A percentile compares a stretch with the other conserved stretches of the same genome.
Evolutionary conservation across 352 stramenopile species (phyloP).

Genomic region (Phytopythium montanum): DNA sequence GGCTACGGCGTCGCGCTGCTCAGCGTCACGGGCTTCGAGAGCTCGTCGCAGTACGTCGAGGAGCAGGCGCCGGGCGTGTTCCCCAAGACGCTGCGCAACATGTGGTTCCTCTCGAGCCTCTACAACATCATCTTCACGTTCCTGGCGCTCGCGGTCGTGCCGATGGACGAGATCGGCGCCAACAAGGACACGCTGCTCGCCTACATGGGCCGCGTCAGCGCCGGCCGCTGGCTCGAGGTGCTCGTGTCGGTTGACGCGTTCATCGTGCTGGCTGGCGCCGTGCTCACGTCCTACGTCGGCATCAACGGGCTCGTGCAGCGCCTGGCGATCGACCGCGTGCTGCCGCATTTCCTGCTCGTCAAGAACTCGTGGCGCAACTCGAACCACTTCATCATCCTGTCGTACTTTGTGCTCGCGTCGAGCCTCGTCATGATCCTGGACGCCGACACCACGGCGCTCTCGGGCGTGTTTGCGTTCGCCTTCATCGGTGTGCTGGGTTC

Average conservation of each 20-base stretch:
- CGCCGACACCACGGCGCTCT: slow-evolving; percentile 76
- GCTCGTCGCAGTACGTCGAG: slow-evolving; percentile 89
- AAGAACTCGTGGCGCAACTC: slow-evolving; percentile 71
- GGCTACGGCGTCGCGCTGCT: slow-evolving; percentile 85
- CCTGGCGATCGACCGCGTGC: slow-evolving; percentile 72
- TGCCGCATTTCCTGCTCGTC: slow-evolving; percentile 51
- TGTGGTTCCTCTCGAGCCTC: slow-evolving; percentile 82
- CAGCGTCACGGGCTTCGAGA: slow-evolving; percentile 91
- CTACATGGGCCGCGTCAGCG: slow-evolving; percentile 52
- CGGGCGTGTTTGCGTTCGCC: slow-evolving; percentile 90
- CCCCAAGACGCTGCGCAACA: slow-evolving; percentile 68
- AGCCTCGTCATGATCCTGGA: slow-evolving; percentile 77
- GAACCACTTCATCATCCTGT: slow-evolving; percentile 81
- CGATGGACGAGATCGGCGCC: slow-evolving; percentile 26
- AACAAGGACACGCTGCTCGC: slow-evolving; percentile 69
- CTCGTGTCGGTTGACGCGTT: slow-evolving; percentile 87
- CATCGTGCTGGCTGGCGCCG: slow-evolving; percentile 80
- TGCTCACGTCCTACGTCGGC: slow-evolving; percentile 88
- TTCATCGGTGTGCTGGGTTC: slow-evolving; percentile 92
- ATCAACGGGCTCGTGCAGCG: slow-evolving; percentile 83
- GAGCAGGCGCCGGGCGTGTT: slow-evolving; percentile 86
- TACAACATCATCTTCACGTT: slow-evolving; percentile 89
- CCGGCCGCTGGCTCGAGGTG: slow-evolving; percentile 55
- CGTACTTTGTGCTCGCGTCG: slow-evolving; percentile 66
- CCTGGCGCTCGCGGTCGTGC: slow-evolving; percentile 76